Evolutionary conservation across 169 alveolate species (phyloP), one percentile per base, ranked within the genome.

Genomic region (Plasmodium billcollinsi): DNA sequence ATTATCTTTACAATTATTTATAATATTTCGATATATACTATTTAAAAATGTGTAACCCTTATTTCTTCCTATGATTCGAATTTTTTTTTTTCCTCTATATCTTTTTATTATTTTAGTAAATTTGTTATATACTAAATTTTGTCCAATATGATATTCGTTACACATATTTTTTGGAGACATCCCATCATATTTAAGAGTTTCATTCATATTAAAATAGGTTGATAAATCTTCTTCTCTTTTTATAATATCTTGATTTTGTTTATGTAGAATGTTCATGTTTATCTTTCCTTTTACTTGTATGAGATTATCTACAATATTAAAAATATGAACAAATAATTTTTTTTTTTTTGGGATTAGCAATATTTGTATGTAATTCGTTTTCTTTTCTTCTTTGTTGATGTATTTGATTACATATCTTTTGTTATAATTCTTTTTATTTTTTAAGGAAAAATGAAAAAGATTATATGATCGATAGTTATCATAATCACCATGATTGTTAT

Each of bases 211-310:
- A 12, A 1, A 11, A 54, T 8, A 61, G 20, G 6, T 61, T 61
- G 18, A 14, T 20, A 61, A 6, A 29, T 29, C 20, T 29, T 2
- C 20, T 11, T n/a, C 83, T 52, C 24, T 58, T 58, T 49, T 15
- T 39, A 5, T 39, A 39, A 39, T 0, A 39, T 39, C 0, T 39
- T 39, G 47, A 39, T 39, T 39, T 43, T 33, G 45, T 83, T 26
- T 49, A 61, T 26, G n/a, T 26, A 58, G 52, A 18, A 49, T 15
- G 18, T 58, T 67, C 73, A 80, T 69, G 24, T 80, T 39, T 0
- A 80, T 73, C 24, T 80, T 80, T 4, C 90, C 90, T 20, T 29
- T 56, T 4, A 80, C 70, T 11, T 69, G 74, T 59, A 80, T 29
- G 1, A 80, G 45, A 20, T 69, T 80, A 43, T 80, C 90, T 0